phyloP scores from a whole-genome alignment of 2,329 filamentous ascomycete genomes.

The Venturia aucupariae region DNA sequence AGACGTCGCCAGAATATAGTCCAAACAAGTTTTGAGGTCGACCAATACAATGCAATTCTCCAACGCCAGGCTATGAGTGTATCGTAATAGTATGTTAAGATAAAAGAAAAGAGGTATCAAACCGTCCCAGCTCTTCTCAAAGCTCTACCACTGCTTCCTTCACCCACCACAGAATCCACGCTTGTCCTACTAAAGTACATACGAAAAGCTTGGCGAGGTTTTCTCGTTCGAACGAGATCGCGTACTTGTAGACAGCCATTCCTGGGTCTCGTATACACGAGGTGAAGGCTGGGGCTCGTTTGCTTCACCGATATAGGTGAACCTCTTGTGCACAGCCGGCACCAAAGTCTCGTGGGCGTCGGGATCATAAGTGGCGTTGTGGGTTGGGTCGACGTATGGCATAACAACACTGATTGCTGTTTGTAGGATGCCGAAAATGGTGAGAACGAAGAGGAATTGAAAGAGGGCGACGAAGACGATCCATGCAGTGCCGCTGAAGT shows the following conservation, averaged over 20 bases:
- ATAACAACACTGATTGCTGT: background rate
- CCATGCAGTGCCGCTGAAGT: background rate
- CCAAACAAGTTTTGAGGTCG: background rate
- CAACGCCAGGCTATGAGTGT: conserved; percentile 2
- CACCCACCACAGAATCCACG: background rate
- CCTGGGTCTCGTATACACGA: background rate
- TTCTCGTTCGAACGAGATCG: background rate
- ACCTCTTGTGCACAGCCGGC: background rate
- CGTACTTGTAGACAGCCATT: background rate
- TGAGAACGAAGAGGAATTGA: conserved; percentile 7
- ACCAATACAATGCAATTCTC: background rate
- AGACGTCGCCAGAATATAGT: background rate
- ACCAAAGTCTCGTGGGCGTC: conserved; percentile 1
- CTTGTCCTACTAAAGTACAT: background rate
- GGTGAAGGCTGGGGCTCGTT: background rate
- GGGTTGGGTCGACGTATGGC: conserved; percentile 1
- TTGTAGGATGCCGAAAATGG: conserved; percentile 5
- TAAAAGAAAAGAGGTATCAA: background rate
- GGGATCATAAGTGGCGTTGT: conserved; percentile 9
- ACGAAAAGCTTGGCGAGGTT: background rate
- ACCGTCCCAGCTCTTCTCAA: background rate
- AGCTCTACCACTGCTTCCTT: background rate
- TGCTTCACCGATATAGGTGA: background rate
- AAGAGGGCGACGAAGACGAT: background rate
- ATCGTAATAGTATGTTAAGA: background rate